Evolutionary conservation across 495 filamentous ascomycete genomes (phyloP).

Genomic region (Podospora pseudoanserina): DNA sequence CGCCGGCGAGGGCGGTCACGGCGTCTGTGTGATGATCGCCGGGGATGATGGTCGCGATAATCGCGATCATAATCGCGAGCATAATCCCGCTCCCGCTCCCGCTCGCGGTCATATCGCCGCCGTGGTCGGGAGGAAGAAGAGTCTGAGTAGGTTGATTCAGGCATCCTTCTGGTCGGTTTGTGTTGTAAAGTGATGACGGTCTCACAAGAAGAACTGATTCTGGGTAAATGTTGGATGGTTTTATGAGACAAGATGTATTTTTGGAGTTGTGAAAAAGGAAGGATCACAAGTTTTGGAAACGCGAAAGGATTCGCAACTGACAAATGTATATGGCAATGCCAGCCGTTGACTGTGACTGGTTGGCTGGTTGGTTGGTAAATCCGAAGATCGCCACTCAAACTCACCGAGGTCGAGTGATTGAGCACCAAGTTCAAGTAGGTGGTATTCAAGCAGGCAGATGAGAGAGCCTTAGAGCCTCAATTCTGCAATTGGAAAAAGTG

Average conservation of each 20-base stretch:
- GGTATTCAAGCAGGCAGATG: neutral
- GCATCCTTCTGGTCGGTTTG: neutral
- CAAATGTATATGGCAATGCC: neutral
- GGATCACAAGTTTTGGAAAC: neutral
- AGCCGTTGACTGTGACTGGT: neutral
- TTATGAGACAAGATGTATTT: neutral
- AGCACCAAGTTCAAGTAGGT: neutral
- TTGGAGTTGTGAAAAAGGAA: neutral
- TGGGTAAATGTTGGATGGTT: neutral
- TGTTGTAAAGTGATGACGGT: neutral
- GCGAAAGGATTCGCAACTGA: neutral
- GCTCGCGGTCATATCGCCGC: neutral
- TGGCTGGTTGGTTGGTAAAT: neutral
- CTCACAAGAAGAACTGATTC: neutral
- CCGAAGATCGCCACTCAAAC: neutral
- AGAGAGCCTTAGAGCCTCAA: neutral
- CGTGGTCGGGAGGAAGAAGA: neutral
- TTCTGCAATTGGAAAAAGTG: neutral
- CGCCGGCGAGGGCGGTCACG: neutral
- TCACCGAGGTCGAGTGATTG: neutral
- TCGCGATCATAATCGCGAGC: neutral
- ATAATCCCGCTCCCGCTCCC: neutral
- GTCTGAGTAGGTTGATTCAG: conserved; percentile 5
- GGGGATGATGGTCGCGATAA: neutral
- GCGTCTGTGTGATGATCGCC: neutral